A percentile compares a stretch with the other conserved stretches of the same genome.
phyloP scores from a whole-genome alignment of 257 asterid species.

The Cynanchum wilfordii region DNA sequence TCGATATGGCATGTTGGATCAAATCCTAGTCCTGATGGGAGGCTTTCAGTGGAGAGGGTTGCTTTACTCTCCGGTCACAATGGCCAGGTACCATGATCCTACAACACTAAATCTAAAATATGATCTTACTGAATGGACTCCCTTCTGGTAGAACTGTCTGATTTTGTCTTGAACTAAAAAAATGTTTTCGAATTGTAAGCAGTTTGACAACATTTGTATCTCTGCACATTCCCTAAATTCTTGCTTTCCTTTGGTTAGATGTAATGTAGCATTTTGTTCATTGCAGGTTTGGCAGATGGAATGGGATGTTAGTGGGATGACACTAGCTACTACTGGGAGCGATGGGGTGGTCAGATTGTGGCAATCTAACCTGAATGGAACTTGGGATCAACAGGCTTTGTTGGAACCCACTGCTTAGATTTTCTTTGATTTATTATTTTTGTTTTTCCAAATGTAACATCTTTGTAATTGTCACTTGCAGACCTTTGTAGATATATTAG shows the following conservation, averaged over 20 bases:
- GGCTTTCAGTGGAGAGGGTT: constrained; percentile 59
- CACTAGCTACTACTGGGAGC: constrained; percentile 71
- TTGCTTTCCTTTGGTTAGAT: neutral
- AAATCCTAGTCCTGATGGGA: constrained; percentile 66
- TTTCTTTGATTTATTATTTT: neutral
- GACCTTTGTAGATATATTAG: neutral
- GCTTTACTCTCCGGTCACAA: constrained; percentile 63
- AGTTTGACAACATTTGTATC: neutral
- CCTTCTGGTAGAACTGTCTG: neutral
- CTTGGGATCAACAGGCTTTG: constrained; percentile 75
- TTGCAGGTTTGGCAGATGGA: constrained; percentile 85
- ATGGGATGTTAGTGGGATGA: constrained; percentile 98
- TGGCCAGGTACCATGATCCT: constrained; percentile 51
- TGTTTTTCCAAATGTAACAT: no score
- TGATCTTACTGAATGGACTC: neutral
- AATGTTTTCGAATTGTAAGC: neutral
- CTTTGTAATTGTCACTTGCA: neutral
- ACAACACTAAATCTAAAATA: constrained; percentile 1
- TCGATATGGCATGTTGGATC: constrained; percentile 85
- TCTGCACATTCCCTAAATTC: neutral
- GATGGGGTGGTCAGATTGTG: constrained; percentile 79
- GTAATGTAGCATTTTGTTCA: neutral
- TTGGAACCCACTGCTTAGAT: constrained; percentile 44
- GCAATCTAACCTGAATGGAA: constrained; percentile 76
- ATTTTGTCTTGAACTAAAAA: neutral